Base-by-base conservation (phyloP, 2,329 filamentous ascomycete genomes). In the Diaporthe longicolla region DNA sequence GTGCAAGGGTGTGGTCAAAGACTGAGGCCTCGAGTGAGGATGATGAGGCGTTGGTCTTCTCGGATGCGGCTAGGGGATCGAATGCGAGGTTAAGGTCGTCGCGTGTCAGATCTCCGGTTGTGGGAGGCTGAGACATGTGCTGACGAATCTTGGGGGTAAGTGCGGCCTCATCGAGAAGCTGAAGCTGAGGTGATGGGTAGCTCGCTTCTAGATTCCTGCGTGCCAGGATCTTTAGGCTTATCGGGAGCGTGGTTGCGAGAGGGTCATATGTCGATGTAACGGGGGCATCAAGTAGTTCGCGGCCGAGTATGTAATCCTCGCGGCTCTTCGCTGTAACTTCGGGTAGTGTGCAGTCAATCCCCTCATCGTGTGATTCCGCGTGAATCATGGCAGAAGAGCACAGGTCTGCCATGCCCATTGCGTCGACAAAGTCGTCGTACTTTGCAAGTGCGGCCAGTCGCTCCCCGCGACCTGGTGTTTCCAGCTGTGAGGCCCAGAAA, bases 1-100 rank as follows among this genome's bases (percentile, higher is more conserved):
- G 85, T 0, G 83, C 81, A 78, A 93, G 84, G 0, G 91, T 91
- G 57, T 93, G 90, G 78, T 98, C 95, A 77, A 98, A 95, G 0
- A 93, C 91, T 0, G 94, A 95, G 0, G 93, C 87, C 45, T 91
- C 89, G 1, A 95, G 86, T 24, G 83, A 80, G 40, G 79, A 77
- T 26, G 79, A 77, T 19, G 79, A 57, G 21, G 80, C 75, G 63
- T 71, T 79, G 75, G 81, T 78, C 75, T 87, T 88, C 40, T 88
- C 87, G 0, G 87, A 83, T 3, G 84, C 81, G 1, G 90, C 89
- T 72, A 92, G 89, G 0, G 89, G 85, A 76, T 92, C 90, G 76
- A 93, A 92, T 1, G 91, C 91, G 19, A 85, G 77, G 32, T 89
- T 87, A 61, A 91, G 84, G 75, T 92, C 89, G 66, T 84, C 81